Base-by-base conservation (phyloP, 2,329 filamentous ascomycete species). In the Fusarium nurragi region DNA sequence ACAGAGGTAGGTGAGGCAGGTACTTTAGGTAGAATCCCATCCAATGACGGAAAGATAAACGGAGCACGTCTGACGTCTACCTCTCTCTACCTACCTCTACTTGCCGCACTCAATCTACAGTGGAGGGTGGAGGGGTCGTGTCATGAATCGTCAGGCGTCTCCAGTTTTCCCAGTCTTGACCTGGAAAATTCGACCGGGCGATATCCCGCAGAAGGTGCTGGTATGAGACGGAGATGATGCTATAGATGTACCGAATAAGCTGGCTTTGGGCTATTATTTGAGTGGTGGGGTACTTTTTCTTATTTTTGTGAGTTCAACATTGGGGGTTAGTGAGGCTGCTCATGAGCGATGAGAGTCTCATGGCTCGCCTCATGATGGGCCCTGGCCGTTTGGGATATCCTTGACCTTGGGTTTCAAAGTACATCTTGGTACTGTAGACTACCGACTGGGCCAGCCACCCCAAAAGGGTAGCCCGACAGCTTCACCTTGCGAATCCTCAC, bases 121-220 rank as follows among this genome's bases (percentile, higher is more conserved):
- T 53, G 53, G 50, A 43, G 32, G 55, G 60, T 30, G 69, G 74
- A 75, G 74, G 75, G 74, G 74, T 75, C 73, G 70, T 75, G 73
- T 73, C 71, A 74, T 73, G 73, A 69, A 72, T 59, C 61, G 58
- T 62, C 66, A 71, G 68, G 54, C 56, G 55, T 63, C 65, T 54
- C 68, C 70, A 71, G 68, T 71, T 71, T 71, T 72, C 60, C 54
- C 55, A 59, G 47, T 50, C 60, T 60, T 54, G 40, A 46, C 32
- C 32, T 46, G 52, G 65, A 71, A 69, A 68, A 47, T 51, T 65
- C 58, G 58, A 30, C 58, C 63, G 63, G 64, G 57, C 51, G 63
- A 53, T 66, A 64, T 66, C 52, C 49, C 59, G 64, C 44, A 30
- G n/a, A 37, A 34, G 46, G 36, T 34, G 9, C 10, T n/a, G 32